A percentile compares a stretch with the other conserved stretches of the same genome.
phyloP scores from a whole-genome alignment of 148 eudicot genomes.

The Vaccinium darrowii region DNA sequence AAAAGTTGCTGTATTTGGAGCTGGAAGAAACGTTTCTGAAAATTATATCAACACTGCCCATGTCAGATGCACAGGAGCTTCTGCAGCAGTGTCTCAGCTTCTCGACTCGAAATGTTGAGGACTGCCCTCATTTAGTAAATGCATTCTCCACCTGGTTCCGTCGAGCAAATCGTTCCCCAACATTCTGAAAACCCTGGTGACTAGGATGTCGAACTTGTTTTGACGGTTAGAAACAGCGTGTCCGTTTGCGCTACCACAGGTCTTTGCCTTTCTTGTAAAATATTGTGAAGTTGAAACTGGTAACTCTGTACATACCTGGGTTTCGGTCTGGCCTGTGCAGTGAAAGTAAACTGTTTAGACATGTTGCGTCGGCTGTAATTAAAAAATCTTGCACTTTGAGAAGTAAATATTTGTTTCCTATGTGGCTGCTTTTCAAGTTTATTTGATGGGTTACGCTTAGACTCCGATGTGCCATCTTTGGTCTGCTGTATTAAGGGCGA shows the following conservation, averaged over 20 bases:
- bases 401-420: neutral
- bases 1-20: slow-evolving; percentile 52
- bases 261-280: neutral
- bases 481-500: neutral
- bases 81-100: slow-evolving; percentile 84
- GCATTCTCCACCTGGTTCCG: slow-evolving; percentile 92
- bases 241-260: neutral
- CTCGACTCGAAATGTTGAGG: slow-evolving; percentile 77
- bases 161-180: slow-evolving; percentile 49
- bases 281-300: slow-evolving; percentile 9
- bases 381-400: neutral
- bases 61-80: slow-evolving; percentile 70
- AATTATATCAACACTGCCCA: slow-evolving; percentile 77
- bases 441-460: neutral
- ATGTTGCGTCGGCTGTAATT: neutral
- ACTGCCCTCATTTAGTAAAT: slow-evolving; percentile 69
- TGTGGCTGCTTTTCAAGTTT: neutral
- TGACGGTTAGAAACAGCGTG: neutral
- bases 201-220: slow-evolving; percentile 1
- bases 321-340: neutral
- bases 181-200: slow-evolving; percentile 15
- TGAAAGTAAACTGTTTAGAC: neutral
- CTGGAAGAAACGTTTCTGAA: slow-evolving; percentile 74
- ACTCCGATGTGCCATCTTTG: neutral
- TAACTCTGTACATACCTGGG: slow-evolving; percentile 5